Conservation (phyloP, 2,329 filamentous ascomycete genomes). For the Aspergillus sp. region DNA sequence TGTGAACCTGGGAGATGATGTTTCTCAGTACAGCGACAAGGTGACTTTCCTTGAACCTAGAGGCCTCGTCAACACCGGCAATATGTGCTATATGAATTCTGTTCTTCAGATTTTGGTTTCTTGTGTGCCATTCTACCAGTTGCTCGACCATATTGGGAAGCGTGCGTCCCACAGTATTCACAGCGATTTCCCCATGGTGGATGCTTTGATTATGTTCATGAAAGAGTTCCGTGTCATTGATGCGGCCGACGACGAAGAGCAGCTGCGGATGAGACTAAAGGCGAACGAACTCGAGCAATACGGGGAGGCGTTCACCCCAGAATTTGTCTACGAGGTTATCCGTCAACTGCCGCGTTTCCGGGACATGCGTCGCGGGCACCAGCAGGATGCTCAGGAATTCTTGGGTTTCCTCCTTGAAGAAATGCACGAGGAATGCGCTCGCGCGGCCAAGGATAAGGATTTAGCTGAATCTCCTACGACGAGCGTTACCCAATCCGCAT, state of each 20-base stretch:
- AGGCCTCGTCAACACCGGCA: conserved; percentile 92
- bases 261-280: conserved; percentile 72
- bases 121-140: conserved; percentile 91
- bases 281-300: conserved; percentile 83
- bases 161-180: conserved; percentile 89
- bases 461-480: conserved; percentile 32
- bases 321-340: conserved; percentile 94
- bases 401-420: conserved; percentile 89
- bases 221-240: conserved; percentile 85
- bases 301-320: conserved; percentile 86
- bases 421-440: conserved; percentile 86
- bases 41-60: conserved; percentile 86
- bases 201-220: conserved; percentile 97
- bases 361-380: conserved; percentile 90
- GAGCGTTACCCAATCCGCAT: conserved; percentile 46
- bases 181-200: conserved; percentile 87
- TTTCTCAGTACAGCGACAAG: conserved; percentile 57
- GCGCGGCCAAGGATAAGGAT: conserved; percentile 66
- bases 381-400: conserved; percentile 98
- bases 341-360: conserved; percentile 82
- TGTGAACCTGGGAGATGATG: conserved; percentile 67
- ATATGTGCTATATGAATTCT: conserved; percentile 99
- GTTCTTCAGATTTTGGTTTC: conserved; percentile 95
- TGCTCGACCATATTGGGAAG: conserved; percentile 82
- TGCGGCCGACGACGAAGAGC: conserved; percentile 71